Evolutionary conservation across 495 filamentous ascomycete species (phyloP).

Genomic region (Aspergillus sclerotioniger): DNA sequence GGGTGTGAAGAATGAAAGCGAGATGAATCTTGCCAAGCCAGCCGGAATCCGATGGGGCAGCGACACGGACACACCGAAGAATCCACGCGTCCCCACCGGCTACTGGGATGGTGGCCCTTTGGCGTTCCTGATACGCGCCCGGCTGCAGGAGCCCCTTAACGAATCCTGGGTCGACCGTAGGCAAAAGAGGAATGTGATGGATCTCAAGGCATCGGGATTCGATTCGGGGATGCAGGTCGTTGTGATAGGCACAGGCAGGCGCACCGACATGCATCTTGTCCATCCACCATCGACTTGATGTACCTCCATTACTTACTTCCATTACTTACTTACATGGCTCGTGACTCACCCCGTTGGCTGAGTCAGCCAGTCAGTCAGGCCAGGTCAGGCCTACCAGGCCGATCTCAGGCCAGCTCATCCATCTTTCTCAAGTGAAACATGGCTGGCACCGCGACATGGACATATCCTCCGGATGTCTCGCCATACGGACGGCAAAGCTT

Average conservation of each 20-base stretch:
- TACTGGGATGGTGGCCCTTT: constrained; percentile 1
- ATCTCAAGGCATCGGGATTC: not conserved
- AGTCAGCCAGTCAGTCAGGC: not conserved
- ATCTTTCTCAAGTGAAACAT: not conserved
- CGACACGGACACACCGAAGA: constrained; percentile 5
- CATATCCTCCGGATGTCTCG: too few relatives aligned
- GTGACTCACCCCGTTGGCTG: not conserved
- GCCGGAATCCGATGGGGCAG: not conserved
- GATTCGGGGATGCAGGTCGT: not conserved
- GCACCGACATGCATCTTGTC: too few relatives aligned
- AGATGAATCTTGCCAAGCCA: not conserved
- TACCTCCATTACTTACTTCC: too few relatives aligned
- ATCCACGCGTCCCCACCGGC: constrained; percentile 10
- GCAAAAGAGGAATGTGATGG: not conserved
- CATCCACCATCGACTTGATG: too few relatives aligned
- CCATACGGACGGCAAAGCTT: too few relatives aligned
- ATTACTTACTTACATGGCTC: too few relatives aligned
- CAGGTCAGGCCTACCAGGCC: not conserved
- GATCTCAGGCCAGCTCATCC: not conserved
- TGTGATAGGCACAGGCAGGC: not conserved
- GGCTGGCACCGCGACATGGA: not conserved
- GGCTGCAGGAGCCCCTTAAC: constrained; percentile 11
- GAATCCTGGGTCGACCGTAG: not conserved
- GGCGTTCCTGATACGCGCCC: constrained; percentile 20
- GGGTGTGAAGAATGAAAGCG: not conserved